These are phyloP conservation scores for Colletotrichum magnum DNA, from an alignment of 2,329 filamentous ascomycete species.

Conservation along the genomic window DNA sequence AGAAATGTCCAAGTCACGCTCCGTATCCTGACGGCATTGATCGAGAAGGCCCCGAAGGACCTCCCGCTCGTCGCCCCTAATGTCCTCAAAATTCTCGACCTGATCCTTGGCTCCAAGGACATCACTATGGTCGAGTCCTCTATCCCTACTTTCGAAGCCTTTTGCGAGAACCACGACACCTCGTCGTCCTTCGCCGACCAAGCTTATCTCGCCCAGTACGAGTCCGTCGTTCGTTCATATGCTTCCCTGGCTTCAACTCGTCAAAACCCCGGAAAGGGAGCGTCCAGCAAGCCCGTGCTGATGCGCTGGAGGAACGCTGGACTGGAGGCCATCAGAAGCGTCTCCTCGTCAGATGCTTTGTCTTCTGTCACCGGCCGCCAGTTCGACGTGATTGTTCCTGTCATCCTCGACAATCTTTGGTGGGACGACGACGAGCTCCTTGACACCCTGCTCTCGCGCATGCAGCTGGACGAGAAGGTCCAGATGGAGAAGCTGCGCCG, in stretches of 20 bases:
- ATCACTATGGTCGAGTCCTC: constrained; percentile 95
- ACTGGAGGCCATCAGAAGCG: constrained; percentile 83
- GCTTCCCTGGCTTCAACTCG: constrained; percentile 82
- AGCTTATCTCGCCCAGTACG: constrained; percentile 85
- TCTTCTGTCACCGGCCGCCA: constrained; percentile 82
- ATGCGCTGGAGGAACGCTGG: constrained; percentile 84
- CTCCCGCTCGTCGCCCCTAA: constrained; percentile 89
- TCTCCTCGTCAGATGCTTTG: constrained; percentile 85
- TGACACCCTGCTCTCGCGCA: constrained; percentile 75
- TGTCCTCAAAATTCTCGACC: constrained; percentile 86
- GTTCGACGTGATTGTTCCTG: constrained; percentile 83
- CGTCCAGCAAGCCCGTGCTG: constrained; percentile 78
- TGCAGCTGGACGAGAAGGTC: constrained; percentile 76
- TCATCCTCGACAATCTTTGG: constrained; percentile 90
- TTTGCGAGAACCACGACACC: constrained; percentile 90
- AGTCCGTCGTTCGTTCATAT: constrained; percentile 84
- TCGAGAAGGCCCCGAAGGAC: constrained; percentile 93
- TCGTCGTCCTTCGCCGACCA: constrained; percentile 89
- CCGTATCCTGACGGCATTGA: constrained; percentile 89
- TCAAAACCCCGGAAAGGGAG: constrained; percentile 63
- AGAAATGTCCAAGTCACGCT: constrained; percentile 96
- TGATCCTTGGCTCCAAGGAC: constrained; percentile 87
- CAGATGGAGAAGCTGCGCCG: constrained; percentile 77
- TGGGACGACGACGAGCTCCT: constrained; percentile 80
- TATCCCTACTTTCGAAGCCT: constrained; percentile 86